phyloP scores from a whole-genome alignment of 768 basidiomycete species.

The Neoboletus magnificus region DNA sequence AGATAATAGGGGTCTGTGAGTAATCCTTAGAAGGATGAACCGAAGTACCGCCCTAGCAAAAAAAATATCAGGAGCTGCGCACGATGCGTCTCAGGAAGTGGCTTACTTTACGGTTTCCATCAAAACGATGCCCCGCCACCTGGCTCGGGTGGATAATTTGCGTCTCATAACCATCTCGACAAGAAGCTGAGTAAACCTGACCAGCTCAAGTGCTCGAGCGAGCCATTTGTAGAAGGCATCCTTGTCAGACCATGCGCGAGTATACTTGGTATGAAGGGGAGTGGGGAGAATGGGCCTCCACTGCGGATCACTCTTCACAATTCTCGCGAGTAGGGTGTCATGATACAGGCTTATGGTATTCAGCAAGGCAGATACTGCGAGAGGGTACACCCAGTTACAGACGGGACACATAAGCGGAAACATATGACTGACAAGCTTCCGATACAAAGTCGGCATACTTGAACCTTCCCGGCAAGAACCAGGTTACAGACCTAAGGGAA shows the following conservation, averaged over 20 bases:
- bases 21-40: constrained; percentile 67
- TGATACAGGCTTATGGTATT: constrained; percentile 93
- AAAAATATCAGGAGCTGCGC: constrained; percentile 4
- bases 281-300: constrained; percentile 74
- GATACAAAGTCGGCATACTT: constrained; percentile 96
- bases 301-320: constrained; percentile 61
- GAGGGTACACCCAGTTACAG: constrained; percentile 13
- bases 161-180: constrained; percentile 85
- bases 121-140: constrained; percentile 75
- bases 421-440: constrained; percentile 75
- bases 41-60: constrained; percentile 66
- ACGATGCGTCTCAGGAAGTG: not conserved
- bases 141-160: constrained; percentile 57
- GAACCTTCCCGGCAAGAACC: constrained; percentile 95
- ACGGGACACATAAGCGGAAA: constrained; percentile 8
- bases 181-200: constrained; percentile 79
- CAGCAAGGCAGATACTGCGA: constrained; percentile 78
- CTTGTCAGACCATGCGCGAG: constrained; percentile 78
- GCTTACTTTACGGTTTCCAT: constrained; percentile 85
- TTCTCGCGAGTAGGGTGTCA: constrained; percentile 79
- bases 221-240: constrained; percentile 73
- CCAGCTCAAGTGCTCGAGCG: constrained; percentile 68
- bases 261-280: constrained; percentile 83
- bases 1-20: constrained; percentile 69
- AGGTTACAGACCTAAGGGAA: constrained; percentile 83